Percentiles rank a stretch among this genome's conserved stretches.
These are phyloP conservation scores for Phytophthora lateralis DNA, from an alignment of 352 stramenopile genomes.

Conservation along the genomic window DNA sequence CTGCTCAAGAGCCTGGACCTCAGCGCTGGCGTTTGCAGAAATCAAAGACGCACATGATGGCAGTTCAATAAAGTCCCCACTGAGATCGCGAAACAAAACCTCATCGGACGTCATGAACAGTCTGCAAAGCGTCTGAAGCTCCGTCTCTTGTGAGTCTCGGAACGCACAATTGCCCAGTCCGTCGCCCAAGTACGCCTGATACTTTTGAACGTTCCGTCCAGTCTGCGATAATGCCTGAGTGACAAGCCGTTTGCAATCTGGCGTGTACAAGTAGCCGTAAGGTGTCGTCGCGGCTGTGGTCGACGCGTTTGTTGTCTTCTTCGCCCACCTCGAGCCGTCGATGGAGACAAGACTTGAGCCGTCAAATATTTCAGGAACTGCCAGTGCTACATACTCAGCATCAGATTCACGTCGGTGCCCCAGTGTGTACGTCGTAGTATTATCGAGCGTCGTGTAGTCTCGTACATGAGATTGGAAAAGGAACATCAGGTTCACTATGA, in stretches of 20 bases:
- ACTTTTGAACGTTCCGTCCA: slow-evolving; percentile 43
- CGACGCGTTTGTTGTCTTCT: slow-evolving; percentile 11
- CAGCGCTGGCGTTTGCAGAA: slow-evolving; percentile 7
- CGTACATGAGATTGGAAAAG: slow-evolving; percentile 41
- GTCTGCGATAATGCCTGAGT: slow-evolving; percentile 15
- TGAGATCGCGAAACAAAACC: slow-evolving; percentile 33
- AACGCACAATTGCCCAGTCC: slow-evolving; percentile 31
- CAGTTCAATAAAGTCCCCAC: slow-evolving; percentile 19
- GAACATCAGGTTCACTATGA: slow-evolving; percentile 48
- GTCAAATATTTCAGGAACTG: slow-evolving; percentile 29
- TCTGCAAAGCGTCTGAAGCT: slow-evolving; percentile 38
- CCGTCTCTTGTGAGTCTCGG: slow-evolving; percentile 39
- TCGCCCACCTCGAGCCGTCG: slow-evolving; percentile 35
- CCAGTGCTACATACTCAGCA: slow-evolving; percentile 19
- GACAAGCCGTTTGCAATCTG: slow-evolving; percentile 24
- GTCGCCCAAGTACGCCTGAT: slow-evolving; percentile 39
- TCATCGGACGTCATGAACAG: slow-evolving; percentile 39
- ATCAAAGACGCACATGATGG: slow-evolving; percentile 24
- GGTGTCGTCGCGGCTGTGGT: slow-evolving; percentile 9
- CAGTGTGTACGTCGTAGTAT: slow-evolving; percentile 40
- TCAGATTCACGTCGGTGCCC: slow-evolving; percentile 28
- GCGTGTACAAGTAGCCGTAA: slow-evolving; percentile 37
- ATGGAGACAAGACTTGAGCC: slow-evolving; percentile 24
- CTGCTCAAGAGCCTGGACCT: slow-evolving; percentile 19
- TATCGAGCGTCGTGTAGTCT: slow-evolving; percentile 49